These are phyloP conservation scores for Cladophialophora carrionii DNA, from an alignment of 2,329 filamentous ascomycete genomes.

Conservation along the genomic window DNA sequence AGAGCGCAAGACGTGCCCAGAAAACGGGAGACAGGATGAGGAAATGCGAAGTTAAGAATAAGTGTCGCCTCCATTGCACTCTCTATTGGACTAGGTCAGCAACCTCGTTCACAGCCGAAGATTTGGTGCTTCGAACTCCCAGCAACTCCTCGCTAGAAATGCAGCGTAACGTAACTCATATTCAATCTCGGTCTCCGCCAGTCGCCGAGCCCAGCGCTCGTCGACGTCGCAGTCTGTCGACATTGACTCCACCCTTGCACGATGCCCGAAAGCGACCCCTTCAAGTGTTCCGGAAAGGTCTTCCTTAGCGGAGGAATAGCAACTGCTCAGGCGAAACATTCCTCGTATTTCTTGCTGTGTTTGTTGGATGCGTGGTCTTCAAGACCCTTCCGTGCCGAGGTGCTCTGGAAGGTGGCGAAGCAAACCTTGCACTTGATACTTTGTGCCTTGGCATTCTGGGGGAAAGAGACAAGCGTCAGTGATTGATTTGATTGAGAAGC, in stretches of 20 bases:
- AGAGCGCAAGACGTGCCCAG: not conserved
- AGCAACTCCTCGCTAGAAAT: slow-evolving; percentile 1
- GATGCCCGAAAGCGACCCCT: not conserved
- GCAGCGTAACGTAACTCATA: not conserved
- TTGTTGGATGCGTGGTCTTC: slow-evolving; percentile 74
- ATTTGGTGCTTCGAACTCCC: not conserved
- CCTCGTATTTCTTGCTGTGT: slow-evolving; percentile 69
- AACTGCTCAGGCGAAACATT: slow-evolving; percentile 65
- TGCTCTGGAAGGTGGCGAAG: slow-evolving; percentile 79
- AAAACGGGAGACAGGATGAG: not conserved
- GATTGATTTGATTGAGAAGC: not conserved
- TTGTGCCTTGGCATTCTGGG: slow-evolving; percentile 71
- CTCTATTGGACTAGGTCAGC: not conserved
- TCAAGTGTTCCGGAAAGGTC: not conserved
- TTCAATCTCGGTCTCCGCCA: not conserved
- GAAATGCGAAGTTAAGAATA: not conserved
- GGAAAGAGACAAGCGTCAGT: not conserved
- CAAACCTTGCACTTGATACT: slow-evolving; percentile 76
- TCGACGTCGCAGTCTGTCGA: not conserved
- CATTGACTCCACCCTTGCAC: not conserved
- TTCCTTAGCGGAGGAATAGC: not conserved
- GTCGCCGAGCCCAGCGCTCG: not conserved
- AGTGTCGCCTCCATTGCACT: not conserved
- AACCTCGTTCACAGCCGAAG: not conserved
- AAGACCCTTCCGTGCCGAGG: slow-evolving; percentile 71